A percentile compares a stretch with the other conserved stretches of the same genome.
Conservation (phyloP, 257 asterid species). For the Solanum tacnaense region DNA sequence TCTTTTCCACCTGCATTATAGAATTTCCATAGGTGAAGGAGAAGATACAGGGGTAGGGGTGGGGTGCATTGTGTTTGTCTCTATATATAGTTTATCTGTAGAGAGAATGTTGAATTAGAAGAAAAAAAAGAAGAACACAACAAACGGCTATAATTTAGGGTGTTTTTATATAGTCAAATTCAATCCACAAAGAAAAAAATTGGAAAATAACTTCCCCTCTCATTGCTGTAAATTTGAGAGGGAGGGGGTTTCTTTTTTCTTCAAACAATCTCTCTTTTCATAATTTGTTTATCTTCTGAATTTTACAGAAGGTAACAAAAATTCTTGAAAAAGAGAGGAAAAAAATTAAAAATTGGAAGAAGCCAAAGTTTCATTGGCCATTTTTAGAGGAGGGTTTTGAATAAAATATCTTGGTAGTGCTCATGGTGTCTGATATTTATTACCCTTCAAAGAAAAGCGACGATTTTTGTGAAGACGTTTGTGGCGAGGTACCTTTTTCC, state of each 20-base stretch:
- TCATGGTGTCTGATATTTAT: conserved; percentile 30
- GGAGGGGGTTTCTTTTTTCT: background rate
- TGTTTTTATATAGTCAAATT: background rate
- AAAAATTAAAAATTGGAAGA: background rate
- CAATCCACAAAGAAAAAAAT: background rate
- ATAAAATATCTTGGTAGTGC: background rate
- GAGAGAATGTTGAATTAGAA: background rate
- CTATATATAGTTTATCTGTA: background rate
- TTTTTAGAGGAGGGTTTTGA: background rate
- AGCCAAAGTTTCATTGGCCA: background rate
- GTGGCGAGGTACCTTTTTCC: conserved; percentile 39
- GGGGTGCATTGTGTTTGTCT: background rate
- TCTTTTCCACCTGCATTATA: background rate
- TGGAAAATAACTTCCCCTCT: background rate
- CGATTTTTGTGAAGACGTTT: conserved; percentile 43
- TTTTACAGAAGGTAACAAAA: background rate
- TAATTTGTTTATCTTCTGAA: background rate
- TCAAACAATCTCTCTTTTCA: background rate
- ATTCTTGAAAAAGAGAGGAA: background rate
- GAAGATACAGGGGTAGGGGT: background rate
- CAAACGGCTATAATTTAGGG: conserved; percentile 1
- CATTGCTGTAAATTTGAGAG: background rate
- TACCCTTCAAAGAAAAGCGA: conserved; percentile 42
- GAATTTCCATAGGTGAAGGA: background rate
- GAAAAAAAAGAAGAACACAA: background rate